Base-by-base conservation (phyloP, 2,329 filamentous ascomycete genomes). In the Neospermospora avenae region DNA sequence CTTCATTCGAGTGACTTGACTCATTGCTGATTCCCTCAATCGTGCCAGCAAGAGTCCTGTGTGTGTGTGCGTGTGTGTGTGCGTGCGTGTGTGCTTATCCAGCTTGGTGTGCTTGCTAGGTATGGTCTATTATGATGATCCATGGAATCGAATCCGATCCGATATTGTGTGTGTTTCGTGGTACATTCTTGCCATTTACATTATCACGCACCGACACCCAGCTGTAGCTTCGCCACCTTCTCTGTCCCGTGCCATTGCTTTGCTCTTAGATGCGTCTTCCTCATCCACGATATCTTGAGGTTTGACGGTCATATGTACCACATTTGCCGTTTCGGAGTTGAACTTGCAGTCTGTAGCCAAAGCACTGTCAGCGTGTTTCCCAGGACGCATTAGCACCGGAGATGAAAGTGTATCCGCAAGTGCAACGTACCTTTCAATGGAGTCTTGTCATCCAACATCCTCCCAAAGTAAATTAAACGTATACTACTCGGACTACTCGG, bases 271-370 rank as follows among this genome's bases (percentile, higher is more conserved):
- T 55, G 69, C 70, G 42, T 73, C 72, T 66, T 88, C 85, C 70
- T 95, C 91, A 65, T 96, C 88, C 63, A 93, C 79, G 41, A 89
- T 83, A 71, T 96, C 91, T 71, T 92, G 88, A 2, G 92, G 92
- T 68, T 90, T 89, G 68, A 96, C 86, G 5, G 90, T 93, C 91
- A 96, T 96, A 75, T 96, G 92, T n/a, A 96, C 86, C 28, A 96
- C 90, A 67, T 96, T 96, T 7, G 90, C 84, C 11, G 81, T 79
- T 64, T 91, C 87, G 31, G 81, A 80, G 70, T 84, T 89, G 71
- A 96, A 91, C 63, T 86, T 88, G 70, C 90, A 93, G 66, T 93
- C 91, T 96, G 69, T 57, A 48, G 4, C 14, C 52, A 3, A 24
- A 37, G 20, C 5, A 20, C 1, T 22, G 14, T 60, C 46, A 60